Conservation (phyloP, 345 rosid species). For the Dimocarpus longan region DNA sequence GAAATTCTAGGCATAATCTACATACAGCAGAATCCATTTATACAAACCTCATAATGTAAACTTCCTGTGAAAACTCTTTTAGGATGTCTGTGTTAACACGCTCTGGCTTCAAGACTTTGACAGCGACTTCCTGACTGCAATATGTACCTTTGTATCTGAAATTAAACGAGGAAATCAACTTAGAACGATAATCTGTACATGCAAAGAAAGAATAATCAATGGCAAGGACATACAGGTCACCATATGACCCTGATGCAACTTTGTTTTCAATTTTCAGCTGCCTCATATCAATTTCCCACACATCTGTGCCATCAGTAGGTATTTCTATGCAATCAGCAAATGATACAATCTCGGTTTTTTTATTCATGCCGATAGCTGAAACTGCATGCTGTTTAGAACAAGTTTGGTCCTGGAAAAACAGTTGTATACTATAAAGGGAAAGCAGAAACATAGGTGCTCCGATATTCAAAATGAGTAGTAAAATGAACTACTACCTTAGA, state of each 20-base stretch:
- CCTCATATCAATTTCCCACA: constrained; percentile 87
- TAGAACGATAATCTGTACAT: constrained; percentile 13
- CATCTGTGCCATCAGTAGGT: constrained; percentile 93
- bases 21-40: constrained; percentile 13
- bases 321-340: constrained; percentile 68
- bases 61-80: constrained; percentile 92
- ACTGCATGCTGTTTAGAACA: constrained; percentile 45
- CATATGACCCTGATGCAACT: constrained; percentile 86
- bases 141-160: constrained; percentile 82
- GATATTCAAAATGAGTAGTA: constrained; percentile 3
- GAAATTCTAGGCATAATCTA: background rate
- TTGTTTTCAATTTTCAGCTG: constrained; percentile 73
- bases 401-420: constrained; percentile 61
- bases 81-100: constrained; percentile 73
- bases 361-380: constrained; percentile 40
- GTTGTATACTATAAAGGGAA: constrained; percentile 29
- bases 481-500: constrained; percentile 60
- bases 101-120: constrained; percentile 89
- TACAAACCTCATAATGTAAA: constrained; percentile 89
- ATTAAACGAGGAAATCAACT: constrained; percentile 19
- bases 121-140: constrained; percentile 95
- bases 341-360: constrained; percentile 42
- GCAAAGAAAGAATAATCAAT: constrained; percentile 10
- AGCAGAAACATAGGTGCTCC: constrained; percentile 17
- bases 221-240: constrained; percentile 73